Conservation (phyloP, 2,329 filamentous ascomycete species). For the Cercospora zeina region DNA sequence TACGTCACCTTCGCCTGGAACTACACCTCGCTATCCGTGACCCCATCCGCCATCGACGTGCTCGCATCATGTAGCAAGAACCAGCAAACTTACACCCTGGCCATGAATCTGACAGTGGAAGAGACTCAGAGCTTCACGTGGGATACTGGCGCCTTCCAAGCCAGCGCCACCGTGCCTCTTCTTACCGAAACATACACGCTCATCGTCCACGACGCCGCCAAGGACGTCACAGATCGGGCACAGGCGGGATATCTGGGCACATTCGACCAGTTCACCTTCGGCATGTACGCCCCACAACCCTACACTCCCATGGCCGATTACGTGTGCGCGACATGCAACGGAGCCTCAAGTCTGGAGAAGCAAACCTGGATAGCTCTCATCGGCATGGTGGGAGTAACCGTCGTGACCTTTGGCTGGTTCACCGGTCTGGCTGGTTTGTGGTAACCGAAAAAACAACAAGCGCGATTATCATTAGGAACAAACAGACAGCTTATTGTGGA, state of each 20-base stretch:
- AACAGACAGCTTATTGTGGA: background rate
- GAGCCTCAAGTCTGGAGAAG: constrained; percentile 55
- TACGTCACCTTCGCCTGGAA: constrained; percentile 67
- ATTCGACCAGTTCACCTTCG: constrained; percentile 58
- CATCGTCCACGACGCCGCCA: constrained; percentile 60
- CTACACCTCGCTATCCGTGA: constrained; percentile 63
- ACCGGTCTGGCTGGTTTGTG: constrained; percentile 48
- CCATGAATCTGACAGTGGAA: constrained; percentile 58
- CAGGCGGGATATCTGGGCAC: constrained; percentile 57
- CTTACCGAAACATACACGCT: constrained; percentile 64
- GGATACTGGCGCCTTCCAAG: constrained; percentile 60
- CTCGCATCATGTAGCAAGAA: constrained; percentile 62
- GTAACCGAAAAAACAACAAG: constrained; percentile 21
- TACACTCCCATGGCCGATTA: constrained; percentile 51
- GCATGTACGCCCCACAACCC: constrained; percentile 60
- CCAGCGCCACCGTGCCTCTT: constrained; percentile 53
- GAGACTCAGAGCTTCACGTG: constrained; percentile 53
- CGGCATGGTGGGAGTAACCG: constrained; percentile 57
- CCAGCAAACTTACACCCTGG: constrained; percentile 61
- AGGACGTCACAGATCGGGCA: constrained; percentile 54
- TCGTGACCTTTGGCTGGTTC: constrained; percentile 59
- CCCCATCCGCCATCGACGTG: constrained; percentile 61
- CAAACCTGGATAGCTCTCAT: constrained; percentile 58
- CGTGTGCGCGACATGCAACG: constrained; percentile 59
- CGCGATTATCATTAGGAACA: background rate